Evolutionary conservation across 441 rosid species (phyloP).

Genomic region (Flueggea neowawraea): DNA sequence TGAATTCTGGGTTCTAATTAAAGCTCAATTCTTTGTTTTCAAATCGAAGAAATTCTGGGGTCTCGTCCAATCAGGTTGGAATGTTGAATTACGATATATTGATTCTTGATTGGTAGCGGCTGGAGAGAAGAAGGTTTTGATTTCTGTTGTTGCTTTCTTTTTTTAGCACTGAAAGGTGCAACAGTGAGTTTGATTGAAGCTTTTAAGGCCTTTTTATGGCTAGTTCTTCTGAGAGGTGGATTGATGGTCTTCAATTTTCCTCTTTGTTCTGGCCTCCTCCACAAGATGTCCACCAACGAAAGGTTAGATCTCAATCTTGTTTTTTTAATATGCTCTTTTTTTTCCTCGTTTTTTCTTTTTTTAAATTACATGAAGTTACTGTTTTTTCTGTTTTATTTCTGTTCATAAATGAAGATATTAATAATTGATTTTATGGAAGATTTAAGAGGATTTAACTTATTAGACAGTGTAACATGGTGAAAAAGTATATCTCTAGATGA

Average conservation of each 20-base stretch:
- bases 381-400: no score
- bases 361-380: no score
- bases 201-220: slow-evolving; percentile 39
- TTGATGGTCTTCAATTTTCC: slow-evolving; percentile 88
- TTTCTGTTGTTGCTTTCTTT: slow-evolving; percentile 7
- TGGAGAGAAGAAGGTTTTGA: slow-evolving; percentile 7
- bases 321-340: not conserved
- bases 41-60: slow-evolving; percentile 17
- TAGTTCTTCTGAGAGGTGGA: slow-evolving; percentile 84
- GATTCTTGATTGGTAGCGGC: slow-evolving; percentile 57
- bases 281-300: slow-evolving; percentile 68
- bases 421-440: no score
- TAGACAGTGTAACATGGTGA: no score
- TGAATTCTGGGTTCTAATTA: slow-evolving; percentile 2
- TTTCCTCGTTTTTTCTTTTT: not conserved
- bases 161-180: no score
- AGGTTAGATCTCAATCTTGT: slow-evolving; percentile 39
- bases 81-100: slow-evolving; percentile 53
- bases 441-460: no score
- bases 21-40: slow-evolving; percentile 8
- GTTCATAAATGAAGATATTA: no score
- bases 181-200: no score
- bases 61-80: slow-evolving; percentile 7
- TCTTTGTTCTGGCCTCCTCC: slow-evolving; percentile 94
- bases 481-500: no score